Conservation (phyloP, 768 basidiomycete species). For the Gloeostereum incarnatum region DNA sequence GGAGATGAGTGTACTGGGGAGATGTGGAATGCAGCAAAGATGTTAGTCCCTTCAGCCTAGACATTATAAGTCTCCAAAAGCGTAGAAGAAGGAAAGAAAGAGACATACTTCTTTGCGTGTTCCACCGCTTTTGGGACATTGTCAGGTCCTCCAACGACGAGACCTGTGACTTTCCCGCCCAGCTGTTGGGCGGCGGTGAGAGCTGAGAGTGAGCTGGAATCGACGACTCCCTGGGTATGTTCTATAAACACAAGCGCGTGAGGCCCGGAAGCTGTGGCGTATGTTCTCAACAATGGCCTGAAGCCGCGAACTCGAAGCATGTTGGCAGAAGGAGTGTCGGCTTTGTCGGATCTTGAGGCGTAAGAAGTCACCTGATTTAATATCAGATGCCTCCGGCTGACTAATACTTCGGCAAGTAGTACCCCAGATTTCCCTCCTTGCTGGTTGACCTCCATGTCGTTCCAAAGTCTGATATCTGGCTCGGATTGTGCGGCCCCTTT, state of each 20-base stretch:
- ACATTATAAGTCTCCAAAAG: conserved; percentile 8
- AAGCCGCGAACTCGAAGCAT: conserved; percentile 2
- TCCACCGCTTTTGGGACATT: conserved; percentile 59
- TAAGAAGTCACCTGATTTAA: too few relatives aligned
- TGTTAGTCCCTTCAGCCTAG: conserved; percentile 60
- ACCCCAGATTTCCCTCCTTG: too few relatives aligned
- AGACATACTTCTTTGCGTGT: conserved; percentile 68
- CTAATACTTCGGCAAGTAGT: too few relatives aligned
- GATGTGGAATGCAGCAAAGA: conserved; percentile 64
- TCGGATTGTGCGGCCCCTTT: conserved; percentile 79
- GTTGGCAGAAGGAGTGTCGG: too few relatives aligned
- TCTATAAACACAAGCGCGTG: conserved; percentile 87
- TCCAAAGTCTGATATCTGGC: conserved; percentile 77
- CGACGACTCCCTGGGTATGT: conserved; percentile 73
- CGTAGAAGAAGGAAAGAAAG: neutral
- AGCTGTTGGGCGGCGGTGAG: conserved; percentile 84
- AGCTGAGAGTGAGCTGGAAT: conserved; percentile 81
- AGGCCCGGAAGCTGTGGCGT: conserved; percentile 52
- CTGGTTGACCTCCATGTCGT: conserved; percentile 67
- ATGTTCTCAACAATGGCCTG: conserved; percentile 26
- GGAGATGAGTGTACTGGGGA: conserved; percentile 52
- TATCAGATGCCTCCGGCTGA: too few relatives aligned
- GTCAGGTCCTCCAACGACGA: conserved; percentile 61
- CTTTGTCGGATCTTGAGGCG: too few relatives aligned
- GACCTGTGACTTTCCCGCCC: conserved; percentile 77